Evolutionary conservation across 306 rosid genomes (phyloP), one percentile per base, ranked within the genome.

Genomic region (Carpinus viminea): DNA sequence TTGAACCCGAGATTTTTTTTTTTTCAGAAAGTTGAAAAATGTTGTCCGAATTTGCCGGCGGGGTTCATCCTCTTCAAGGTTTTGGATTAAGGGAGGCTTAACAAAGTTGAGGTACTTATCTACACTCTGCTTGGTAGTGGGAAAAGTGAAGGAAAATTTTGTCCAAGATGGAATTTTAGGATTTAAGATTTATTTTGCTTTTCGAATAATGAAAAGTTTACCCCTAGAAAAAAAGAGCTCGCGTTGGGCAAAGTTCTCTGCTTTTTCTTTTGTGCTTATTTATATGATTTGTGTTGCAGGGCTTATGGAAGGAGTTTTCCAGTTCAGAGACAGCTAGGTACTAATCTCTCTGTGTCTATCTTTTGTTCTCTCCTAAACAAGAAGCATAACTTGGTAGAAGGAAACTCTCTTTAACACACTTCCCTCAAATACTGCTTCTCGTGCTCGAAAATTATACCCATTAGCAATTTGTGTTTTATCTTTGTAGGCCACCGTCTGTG

Each of bases 31-130:
- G 64, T 55, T 17, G 28, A 1, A 85, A 77, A 73, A 93, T 91
- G 16, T 68, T 93, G 76, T 93, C 89, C 12, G 97, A 93, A 74
- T 91, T 91, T 95, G 0, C 88, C 93, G 9, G 98, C 91, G 34
- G 98, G 98, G 5, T 91, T 90, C 72, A 91, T 95, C 81, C 88
- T 93, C 10, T 91, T 93, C 69, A 90, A 90, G 84, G 96, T 93
- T 24, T 77, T 91, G 66, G 87, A 91, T 76, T 97, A 93, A 85
- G 97, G 93, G 48, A 93, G 90, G 74, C 92, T 93, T 60, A 77
- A 88, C 8, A 89, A 90, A 82, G 96, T 89, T 15, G 97, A 93
- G 91, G 98, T 93, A 83, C n/a, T 0, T 51, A 6, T 9, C 43
- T 72, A 8, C 53, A 54, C 13, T 48, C 46, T 45, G 54, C 47